Percentiles rank a stretch among this genome's conserved stretches.
These are phyloP conservation scores for Eimeria brunetti DNA, from an alignment of 169 alveolate genomes.

Conservation along the genomic window DNA sequence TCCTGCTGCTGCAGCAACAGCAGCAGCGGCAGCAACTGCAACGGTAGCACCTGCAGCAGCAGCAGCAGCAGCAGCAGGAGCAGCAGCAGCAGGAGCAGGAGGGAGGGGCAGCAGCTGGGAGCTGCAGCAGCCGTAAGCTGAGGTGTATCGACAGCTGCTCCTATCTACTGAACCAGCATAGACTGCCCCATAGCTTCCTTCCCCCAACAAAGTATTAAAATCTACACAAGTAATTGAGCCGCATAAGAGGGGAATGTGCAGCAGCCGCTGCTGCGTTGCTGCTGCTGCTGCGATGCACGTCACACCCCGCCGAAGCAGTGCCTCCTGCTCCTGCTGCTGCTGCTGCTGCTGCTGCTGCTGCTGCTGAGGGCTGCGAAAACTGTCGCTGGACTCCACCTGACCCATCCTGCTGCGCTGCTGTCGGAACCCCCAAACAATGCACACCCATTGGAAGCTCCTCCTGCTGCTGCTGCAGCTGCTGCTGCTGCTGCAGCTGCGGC, in stretches of 20 bases:
- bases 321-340: neutral
- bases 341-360: neutral
- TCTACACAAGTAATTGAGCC: neutral
- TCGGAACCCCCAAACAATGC: no score
- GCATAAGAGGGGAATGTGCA: neutral
- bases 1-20: neutral
- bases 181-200: constrained; percentile 35
- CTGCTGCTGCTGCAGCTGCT: no score
- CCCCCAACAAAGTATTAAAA: constrained; percentile 1
- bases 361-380: no score
- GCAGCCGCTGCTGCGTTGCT: constrained; percentile 45
- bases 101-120: neutral
- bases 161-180: constrained; percentile 28
- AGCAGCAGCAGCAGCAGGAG: neutral
- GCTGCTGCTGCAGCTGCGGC: no score
- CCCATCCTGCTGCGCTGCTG: no score
- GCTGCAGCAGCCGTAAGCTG: neutral
- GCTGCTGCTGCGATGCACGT: constrained; percentile 20
- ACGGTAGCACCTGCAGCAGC: neutral
- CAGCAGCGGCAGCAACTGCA: neutral
- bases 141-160: constrained; percentile 15
- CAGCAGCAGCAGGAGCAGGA: constrained; percentile 8
- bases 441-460: no score
- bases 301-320: neutral
- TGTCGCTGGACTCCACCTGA: no score